Conservation (phyloP, 257 asterid genomes). For the Penstemon eatonii region DNA sequence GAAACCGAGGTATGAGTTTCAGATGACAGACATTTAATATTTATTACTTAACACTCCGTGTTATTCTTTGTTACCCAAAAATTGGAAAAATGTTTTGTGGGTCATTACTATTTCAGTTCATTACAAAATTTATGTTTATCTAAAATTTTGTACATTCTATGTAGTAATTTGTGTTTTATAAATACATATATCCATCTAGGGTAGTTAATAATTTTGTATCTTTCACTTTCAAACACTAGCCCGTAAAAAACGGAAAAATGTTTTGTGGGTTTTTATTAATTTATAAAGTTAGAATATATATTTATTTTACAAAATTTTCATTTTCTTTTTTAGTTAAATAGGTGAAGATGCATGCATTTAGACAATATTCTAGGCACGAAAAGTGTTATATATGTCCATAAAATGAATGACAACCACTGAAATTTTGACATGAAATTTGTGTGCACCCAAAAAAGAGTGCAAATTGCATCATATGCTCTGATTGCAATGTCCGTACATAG, state of each 20-base stretch:
- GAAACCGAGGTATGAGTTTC: conserved; percentile 52
- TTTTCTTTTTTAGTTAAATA: background rate
- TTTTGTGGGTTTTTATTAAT: background rate
- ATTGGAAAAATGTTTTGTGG: background rate
- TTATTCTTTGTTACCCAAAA: background rate
- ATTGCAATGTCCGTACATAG: conserved; percentile 33
- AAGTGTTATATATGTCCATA: conserved; percentile 19
- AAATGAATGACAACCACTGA: conserved; percentile 21
- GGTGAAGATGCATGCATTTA: conserved; percentile 38
- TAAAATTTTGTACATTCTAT: too few relatives aligned
- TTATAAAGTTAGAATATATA: background rate
- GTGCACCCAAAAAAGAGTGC: conserved; percentile 33
- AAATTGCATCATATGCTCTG: conserved; percentile 22
- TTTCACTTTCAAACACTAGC: too few relatives aligned
- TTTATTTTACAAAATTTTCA: background rate
- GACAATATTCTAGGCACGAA: conserved; percentile 21
- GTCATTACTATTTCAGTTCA: too few relatives aligned
- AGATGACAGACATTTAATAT: too few relatives aligned
- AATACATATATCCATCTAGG: too few relatives aligned
- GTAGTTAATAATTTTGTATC: too few relatives aligned
- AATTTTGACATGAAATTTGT: conserved; percentile 21
- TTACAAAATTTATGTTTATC: too few relatives aligned
- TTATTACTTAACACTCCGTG: background rate
- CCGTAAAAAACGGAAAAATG: too few relatives aligned
- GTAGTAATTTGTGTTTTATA: too few relatives aligned